Base-by-base conservation (phyloP, 2,329 filamentous ascomycete species). In the Neocatenulostroma microsporum region DNA sequence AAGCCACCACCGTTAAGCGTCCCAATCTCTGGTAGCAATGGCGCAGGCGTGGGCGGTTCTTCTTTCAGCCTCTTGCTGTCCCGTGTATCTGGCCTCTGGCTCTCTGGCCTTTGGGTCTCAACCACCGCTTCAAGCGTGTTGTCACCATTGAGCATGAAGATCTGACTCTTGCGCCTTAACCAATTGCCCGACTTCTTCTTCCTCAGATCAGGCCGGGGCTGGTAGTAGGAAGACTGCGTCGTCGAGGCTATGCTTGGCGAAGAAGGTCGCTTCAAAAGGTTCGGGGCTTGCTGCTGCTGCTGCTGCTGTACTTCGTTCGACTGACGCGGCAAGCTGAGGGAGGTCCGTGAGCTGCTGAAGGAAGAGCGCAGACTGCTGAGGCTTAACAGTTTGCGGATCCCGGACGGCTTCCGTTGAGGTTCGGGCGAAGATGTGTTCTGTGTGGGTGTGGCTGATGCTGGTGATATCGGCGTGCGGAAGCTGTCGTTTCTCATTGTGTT, bases 141-240 rank as follows among this genome's bases (percentile, higher is more conserved):
- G 4, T 49, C 49, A 14, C 42, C 46, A 39, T 46, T 49, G 33
- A 47, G 42, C 39, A 37, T 39, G 44, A 57, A 57, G 40, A 60
- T 46, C 24, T 50, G 46, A 39, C 55, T 59, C 44, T 54, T 56
- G 29, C 58, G 52, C 43, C 47, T 52, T 51, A 61, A 61, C 58
- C 58, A 60, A 39, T 50, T 53, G 17, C 39, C 44, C 14, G 50
- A 53, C 28, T 55, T 53, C 39, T 48, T 49, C 40, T 51, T 49
- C 24, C 50, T 44, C 21, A 57, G 43, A 14, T 21, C 36, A 4
- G 32, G 41, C 11, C 33, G 41, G 15, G 33, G 41, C 25, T 29
- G 41, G 25, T 41, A 33, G 19, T 42, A 42, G 5, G 52, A 46
- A 13, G 42, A 36, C n/a, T n/a, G n/a, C 9, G 35, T 43, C 13